A percentile compares a stretch with the other conserved stretches of the same genome.
Evolutionary conservation across 345 rosid genomes (phyloP).

Genomic region (Mangifera indica): DNA sequence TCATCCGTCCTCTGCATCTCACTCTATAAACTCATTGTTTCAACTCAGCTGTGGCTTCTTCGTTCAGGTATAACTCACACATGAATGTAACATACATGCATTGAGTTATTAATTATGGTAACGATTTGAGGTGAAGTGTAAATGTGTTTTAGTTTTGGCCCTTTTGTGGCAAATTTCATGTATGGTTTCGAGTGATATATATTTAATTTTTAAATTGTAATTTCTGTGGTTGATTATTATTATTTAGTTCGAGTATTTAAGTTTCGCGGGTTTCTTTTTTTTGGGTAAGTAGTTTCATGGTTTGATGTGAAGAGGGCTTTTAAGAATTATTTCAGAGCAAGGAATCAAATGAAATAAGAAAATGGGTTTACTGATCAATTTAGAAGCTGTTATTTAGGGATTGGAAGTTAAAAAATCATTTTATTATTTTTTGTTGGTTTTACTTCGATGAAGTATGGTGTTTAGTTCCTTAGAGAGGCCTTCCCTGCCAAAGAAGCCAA

Average conservation of each 20-base stretch:
- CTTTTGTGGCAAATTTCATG: background rate
- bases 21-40: background rate
- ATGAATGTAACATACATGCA: background rate
- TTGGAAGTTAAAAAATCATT: background rate
- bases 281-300: too few species aligned
- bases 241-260: background rate
- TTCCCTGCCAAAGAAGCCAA: background rate
- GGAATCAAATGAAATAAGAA: background rate
- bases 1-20: background rate
- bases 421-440: background rate
- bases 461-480: background rate
- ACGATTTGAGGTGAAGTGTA: background rate
- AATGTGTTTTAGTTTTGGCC: background rate
- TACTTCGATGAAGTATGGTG: background rate
- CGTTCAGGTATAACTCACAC: background rate
- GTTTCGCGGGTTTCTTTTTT: too few species aligned
- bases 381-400: background rate
- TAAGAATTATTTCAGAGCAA: background rate
- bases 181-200: background rate
- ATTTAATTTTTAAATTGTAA: background rate
- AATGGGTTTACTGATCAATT: background rate
- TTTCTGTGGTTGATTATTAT: background rate
- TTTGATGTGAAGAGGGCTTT: background rate
- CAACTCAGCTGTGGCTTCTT: slow-evolving; percentile 5
- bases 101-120: background rate